Evolutionary conservation across 768 basidiomycete genomes (phyloP).

Genomic region (Rhizopogon vesiculosus): DNA sequence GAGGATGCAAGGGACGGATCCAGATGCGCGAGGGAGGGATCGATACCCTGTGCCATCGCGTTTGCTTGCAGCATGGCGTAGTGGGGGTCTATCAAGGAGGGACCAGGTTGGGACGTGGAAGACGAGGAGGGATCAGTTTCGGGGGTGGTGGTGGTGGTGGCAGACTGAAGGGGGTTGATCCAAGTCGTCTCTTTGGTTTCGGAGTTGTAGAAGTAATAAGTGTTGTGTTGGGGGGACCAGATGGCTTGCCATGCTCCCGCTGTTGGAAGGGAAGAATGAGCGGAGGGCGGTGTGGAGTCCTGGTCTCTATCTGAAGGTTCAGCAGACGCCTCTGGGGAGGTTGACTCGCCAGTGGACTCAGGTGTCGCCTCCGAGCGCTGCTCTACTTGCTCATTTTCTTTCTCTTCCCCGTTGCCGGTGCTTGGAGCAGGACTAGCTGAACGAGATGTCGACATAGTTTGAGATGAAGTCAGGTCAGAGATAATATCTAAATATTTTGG

Average conservation of each 20-base stretch:
- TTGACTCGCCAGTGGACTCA: conserved; percentile 1
- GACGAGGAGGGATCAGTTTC: conserved; percentile 18
- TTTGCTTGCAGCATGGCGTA: conserved; percentile 60
- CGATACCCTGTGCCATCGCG: conserved; percentile 75
- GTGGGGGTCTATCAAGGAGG: conserved; percentile 26
- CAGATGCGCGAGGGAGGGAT: conserved; percentile 74
- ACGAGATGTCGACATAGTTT: conserved; percentile 8
- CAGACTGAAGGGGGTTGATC: conserved; percentile 64
- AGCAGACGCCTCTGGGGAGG: conserved; percentile 3
- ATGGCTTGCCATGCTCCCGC: conserved; percentile 71
- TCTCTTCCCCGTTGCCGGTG: not conserved
- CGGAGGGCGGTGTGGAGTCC: not conserved
- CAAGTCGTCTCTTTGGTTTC: conserved; percentile 79
- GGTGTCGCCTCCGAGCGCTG: not conserved
- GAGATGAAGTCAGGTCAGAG: not conserved
- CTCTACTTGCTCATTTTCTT: not conserved
- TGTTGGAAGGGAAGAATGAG: conserved; percentile 15
- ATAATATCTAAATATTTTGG: conserved; percentile 4
- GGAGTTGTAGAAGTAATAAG: conserved; percentile 84
- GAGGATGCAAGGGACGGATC: conserved; percentile 60
- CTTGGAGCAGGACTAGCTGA: conserved; percentile 6
- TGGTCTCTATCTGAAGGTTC: conserved; percentile 3
- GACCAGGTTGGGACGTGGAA: conserved; percentile 10
- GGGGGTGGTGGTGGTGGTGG: conserved; percentile 23
- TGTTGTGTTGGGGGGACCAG: conserved; percentile 69